Conservation (phyloP, 257 asterid species). For the Perilla frutescens region DNA sequence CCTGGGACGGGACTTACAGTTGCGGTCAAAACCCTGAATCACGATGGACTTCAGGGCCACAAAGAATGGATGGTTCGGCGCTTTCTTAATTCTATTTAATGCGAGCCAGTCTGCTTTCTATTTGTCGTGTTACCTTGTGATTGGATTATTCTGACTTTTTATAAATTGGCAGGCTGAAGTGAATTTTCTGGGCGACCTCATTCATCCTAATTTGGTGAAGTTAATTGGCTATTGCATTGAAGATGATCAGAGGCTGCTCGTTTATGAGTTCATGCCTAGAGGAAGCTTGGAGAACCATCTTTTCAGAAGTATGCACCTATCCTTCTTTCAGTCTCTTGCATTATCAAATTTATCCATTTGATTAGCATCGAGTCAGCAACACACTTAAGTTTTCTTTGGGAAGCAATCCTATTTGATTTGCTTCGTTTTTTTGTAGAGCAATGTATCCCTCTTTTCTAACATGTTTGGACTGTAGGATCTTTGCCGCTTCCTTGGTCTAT, state of each 20-base stretch:
- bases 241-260: conserved; percentile 95
- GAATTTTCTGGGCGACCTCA: conserved; percentile 88
- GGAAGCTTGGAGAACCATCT: conserved; percentile 99
- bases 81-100: conserved; percentile 38
- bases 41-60: conserved; percentile 98
- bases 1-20: conserved; percentile 99
- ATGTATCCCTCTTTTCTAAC: conserved; percentile 23
- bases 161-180: conserved; percentile 87
- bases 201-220: conserved; percentile 91
- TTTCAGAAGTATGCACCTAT: conserved; percentile 73
- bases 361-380: conserved; percentile 19
- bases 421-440: neutral
- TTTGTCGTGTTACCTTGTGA: conserved; percentile 11
- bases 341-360: conserved; percentile 17
- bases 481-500: conserved; percentile 97
- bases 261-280: conserved; percentile 95
- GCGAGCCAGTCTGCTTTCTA: conserved; percentile 19
- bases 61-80: conserved; percentile 97
- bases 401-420: neutral
- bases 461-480: conserved; percentile 62
- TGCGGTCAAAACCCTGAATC: conserved; percentile 96
- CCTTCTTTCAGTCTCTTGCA: conserved; percentile 26
- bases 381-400: neutral
- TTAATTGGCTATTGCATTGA: conserved; percentile 95
- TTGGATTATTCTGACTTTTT: conserved; percentile 38